phyloP scores from a whole-genome alignment of 2,329 filamentous ascomycete genomes.

The Penicillium sp. region DNA sequence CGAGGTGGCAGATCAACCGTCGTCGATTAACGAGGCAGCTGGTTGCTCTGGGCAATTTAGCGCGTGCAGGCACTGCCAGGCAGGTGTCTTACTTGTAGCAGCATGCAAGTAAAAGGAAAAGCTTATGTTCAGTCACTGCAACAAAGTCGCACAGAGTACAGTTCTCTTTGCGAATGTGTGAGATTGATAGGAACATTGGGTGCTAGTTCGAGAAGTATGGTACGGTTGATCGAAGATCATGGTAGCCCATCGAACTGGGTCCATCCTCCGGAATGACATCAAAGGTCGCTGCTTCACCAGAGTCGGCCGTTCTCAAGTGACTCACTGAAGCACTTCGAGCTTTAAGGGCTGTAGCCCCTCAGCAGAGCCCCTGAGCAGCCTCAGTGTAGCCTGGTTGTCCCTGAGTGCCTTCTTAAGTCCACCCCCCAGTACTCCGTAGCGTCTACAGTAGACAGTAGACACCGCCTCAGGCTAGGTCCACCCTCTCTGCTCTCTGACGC shows the following conservation, averaged over 20 bases:
- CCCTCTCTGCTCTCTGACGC: background rate
- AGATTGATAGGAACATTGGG: background rate
- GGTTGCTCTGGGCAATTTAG: slow-evolving; percentile 1
- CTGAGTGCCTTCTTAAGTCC: too few relatives aligned
- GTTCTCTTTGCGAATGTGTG: background rate
- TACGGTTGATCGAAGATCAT: slow-evolving; percentile 10
- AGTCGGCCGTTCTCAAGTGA: background rate
- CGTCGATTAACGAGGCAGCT: background rate
- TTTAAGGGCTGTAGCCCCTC: background rate
- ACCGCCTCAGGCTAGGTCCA: background rate
- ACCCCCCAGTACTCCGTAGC: too few relatives aligned
- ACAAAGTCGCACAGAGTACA: background rate
- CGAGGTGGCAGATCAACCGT: slow-evolving; percentile 14
- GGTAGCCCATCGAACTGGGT: slow-evolving; percentile 18
- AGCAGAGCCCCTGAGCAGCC: background rate
- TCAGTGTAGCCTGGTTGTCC: too few relatives aligned
- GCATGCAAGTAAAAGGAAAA: background rate
- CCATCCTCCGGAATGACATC: slow-evolving; percentile 27
- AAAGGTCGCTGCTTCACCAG: slow-evolving; percentile 10
- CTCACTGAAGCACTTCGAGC: background rate
- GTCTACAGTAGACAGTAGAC: background rate
- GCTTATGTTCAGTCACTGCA: background rate
- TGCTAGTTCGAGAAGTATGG: background rate
- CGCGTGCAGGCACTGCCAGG: background rate
- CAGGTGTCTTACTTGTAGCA: background rate